Evolutionary conservation across 306 rosid species (phyloP).

Genomic region (Sophora flavescens): DNA sequence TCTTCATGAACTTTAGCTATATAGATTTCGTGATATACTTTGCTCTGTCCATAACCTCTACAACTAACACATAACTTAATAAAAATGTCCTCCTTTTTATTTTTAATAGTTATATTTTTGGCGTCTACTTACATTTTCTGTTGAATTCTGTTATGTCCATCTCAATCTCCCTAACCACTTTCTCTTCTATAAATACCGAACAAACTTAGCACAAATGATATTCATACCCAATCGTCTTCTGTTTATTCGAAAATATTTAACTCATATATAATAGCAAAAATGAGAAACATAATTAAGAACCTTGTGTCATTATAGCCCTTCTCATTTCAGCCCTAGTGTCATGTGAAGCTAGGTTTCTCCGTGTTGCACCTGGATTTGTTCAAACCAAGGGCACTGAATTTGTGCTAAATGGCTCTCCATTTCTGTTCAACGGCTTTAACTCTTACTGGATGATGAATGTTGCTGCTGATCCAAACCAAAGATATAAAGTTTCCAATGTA

Average conservation of each 20-base stretch:
- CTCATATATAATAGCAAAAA: not conserved
- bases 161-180: not conserved
- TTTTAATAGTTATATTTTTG: conserved; percentile 33
- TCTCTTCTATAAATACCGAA: conserved; percentile 36
- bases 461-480: conserved; percentile 55
- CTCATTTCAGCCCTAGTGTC: not conserved
- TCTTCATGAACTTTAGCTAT: conserved; percentile 10
- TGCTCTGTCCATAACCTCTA: conserved; percentile 26
- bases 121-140: conserved; percentile 19
- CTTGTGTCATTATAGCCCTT: not conserved
- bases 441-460: conserved; percentile 68
- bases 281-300: conserved; percentile 21
- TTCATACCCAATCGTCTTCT: conserved; percentile 1
- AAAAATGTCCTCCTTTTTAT: not conserved
- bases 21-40: conserved; percentile 2
- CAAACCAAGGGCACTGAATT: conserved; percentile 49
- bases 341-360: conserved; percentile 38
- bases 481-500: conserved; percentile 54
- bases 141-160: conserved; percentile 10
- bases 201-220: not conserved
- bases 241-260: not conserved
- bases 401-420: conserved; percentile 45
- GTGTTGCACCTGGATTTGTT: conserved; percentile 44
- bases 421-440: conserved; percentile 66
- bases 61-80: conserved; percentile 43